phyloP scores from a whole-genome alignment of 2,329 filamentous ascomycete genomes.

The Penicillium sp. region DNA sequence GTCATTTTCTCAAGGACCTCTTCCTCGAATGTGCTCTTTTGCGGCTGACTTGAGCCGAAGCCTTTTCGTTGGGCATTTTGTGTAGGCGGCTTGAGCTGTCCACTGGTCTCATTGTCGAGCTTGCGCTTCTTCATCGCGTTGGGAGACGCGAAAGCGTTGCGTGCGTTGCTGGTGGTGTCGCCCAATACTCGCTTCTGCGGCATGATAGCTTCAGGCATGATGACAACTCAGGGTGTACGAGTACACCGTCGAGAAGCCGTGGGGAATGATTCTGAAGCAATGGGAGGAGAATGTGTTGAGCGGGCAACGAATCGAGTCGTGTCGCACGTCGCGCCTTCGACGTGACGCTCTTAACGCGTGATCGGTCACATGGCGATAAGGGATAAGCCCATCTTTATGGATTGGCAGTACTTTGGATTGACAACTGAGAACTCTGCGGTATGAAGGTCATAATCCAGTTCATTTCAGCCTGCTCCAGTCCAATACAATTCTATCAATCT shows the following conservation, averaged over 20 bases:
- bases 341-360: conserved; percentile 30
- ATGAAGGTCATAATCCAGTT: not conserved
- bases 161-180: conserved; percentile 63
- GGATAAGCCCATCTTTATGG: conserved; percentile 1
- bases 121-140: conserved; percentile 75
- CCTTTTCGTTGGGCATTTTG: conserved; percentile 59
- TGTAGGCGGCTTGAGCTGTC: conserved; percentile 59
- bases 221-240: conserved; percentile 9
- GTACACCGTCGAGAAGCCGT: not conserved
- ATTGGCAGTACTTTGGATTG: not conserved
- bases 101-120: conserved; percentile 57
- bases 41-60: conserved; percentile 60
- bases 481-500: not conserved
- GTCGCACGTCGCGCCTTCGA: conserved; percentile 22
- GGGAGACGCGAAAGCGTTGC: conserved; percentile 58
- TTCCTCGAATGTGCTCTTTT: conserved; percentile 90
- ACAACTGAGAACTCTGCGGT: not conserved
- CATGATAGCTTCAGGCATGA: conserved; percentile 43
- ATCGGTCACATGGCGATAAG: conserved; percentile 22
- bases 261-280: not conserved
- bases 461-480: not conserved
- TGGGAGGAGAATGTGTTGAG: conserved; percentile 12
- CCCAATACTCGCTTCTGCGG: conserved; percentile 72
- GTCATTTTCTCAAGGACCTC: conserved; percentile 94
- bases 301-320: conserved; percentile 19